These are phyloP conservation scores for Microbotryum silenes-acaulis DNA, from an alignment of 1,284 basidiomycete species.

Conservation along the genomic window DNA sequence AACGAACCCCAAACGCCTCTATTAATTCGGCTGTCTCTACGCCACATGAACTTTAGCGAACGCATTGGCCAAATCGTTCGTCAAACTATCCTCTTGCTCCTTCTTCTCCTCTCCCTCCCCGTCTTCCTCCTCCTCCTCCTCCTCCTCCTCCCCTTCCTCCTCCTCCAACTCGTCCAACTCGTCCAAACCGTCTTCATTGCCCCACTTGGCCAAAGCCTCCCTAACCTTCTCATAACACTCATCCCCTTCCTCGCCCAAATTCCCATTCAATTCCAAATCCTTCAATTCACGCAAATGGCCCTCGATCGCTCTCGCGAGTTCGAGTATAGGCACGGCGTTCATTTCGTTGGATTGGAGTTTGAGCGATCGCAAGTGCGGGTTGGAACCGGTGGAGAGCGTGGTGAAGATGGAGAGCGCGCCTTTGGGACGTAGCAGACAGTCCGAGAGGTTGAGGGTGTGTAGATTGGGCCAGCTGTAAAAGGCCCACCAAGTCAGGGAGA, in stretches of 20 bases:
- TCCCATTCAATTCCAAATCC: slow-evolving; percentile 75
- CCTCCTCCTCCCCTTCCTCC: slow-evolving; percentile 21
- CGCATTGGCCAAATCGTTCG: no score
- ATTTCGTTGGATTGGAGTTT: slow-evolving; percentile 87
- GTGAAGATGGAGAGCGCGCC: slow-evolving; percentile 57
- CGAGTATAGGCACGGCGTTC: slow-evolving; percentile 58
- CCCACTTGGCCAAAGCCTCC: slow-evolving; percentile 60
- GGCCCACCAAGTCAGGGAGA: no score
- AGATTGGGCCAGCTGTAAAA: slow-evolving; percentile 56
- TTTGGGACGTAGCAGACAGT: slow-evolving; percentile 70
- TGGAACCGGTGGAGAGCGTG: slow-evolving; percentile 55
- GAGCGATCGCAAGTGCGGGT: slow-evolving; percentile 63
- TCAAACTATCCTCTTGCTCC: neutral
- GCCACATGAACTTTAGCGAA: no score
- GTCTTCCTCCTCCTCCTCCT: slow-evolving; percentile 30
- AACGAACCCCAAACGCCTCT: no score
- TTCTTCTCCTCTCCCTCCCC: slow-evolving; percentile 31
- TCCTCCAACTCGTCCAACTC: slow-evolving; percentile 57
- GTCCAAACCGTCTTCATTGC: slow-evolving; percentile 73
- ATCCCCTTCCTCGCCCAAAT: slow-evolving; percentile 66
- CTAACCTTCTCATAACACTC: slow-evolving; percentile 60
- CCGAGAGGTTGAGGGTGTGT: slow-evolving; percentile 75
- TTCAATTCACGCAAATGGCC: slow-evolving; percentile 54
- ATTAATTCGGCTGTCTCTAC: no score
- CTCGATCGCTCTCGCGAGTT: slow-evolving; percentile 60